These are phyloP conservation scores for Apiospora sp. DNA, from an alignment of 2,329 filamentous ascomycete genomes.

Conservation along the genomic window DNA sequence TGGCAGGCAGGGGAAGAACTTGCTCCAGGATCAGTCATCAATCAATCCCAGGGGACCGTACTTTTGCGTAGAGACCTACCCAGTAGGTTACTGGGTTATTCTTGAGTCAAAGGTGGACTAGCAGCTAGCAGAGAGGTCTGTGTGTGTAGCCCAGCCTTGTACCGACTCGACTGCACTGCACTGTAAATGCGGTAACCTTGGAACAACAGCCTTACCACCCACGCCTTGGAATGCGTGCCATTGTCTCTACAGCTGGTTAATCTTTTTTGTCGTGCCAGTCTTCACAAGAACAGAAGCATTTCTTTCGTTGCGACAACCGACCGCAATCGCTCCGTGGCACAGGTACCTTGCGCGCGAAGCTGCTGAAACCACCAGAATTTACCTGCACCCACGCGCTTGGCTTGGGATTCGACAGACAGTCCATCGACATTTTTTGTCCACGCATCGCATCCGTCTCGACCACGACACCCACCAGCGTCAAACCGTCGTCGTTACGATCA, in stretches of 20 bases:
- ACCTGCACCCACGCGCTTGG: slow-evolving; percentile 11
- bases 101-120: slow-evolving; percentile 11
- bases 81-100: neutral
- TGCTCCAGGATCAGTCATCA: neutral
- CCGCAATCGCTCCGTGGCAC: neutral
- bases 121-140: neutral
- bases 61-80: neutral
- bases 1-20: neutral
- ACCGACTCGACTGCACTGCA: neutral
- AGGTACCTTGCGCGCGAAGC: neutral
- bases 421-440: slow-evolving; percentile 2
- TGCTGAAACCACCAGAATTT: neutral
- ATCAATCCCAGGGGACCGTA: neutral
- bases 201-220: slow-evolving; percentile 12
- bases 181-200: neutral
- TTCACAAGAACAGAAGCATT: neutral
- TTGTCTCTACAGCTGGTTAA: slow-evolving; percentile 10
- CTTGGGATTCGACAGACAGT: neutral
- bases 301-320: neutral
- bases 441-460: neutral
- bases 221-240: slow-evolving; percentile 16
- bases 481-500: neutral
- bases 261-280: neutral
- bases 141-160: neutral
- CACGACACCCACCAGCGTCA: neutral